Base-by-base conservation (phyloP, 306 rosid genomes). In the Medicago lupulina region DNA sequence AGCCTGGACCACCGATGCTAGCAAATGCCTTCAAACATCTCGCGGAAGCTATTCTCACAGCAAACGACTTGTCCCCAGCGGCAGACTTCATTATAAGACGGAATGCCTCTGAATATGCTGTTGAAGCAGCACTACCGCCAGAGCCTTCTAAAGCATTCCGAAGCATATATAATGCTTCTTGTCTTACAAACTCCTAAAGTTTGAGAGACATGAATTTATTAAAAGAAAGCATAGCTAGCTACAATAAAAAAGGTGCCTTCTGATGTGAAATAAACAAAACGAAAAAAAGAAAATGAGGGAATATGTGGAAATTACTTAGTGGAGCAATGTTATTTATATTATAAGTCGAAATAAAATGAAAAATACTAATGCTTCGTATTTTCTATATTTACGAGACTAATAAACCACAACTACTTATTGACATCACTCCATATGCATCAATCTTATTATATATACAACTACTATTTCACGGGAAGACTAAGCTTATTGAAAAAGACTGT, bases 31-130 rank as follows among this genome's bases (percentile, higher is more conserved):
- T 95, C 75, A 95, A 83, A 83, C 99, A 95, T 88, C 99, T 89
- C 60, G 97, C 97, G 50, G 99, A 96, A 67, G 97, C 97, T 76
- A 95, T 92, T 90, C 97, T 92, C 72, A 92, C 97, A 47, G 91
- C 84, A 88, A 90, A 92, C 28, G 97, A 92, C 85, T 92, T 95
- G 84, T 95, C 99, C 79, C 88, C 96, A 60, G 89, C 73, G 25
- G 93, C 89, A 79, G 86, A 86, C 78, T 91, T 90, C 85, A 83
- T 86, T 76, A 92, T 88, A 76, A 95, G 85, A 76, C 97, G 99
- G 73, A 79, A 95, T 68, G 97, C 96, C 84, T 92, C 99, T 5
- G 93, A 67, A 76, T 92, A 95, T 36, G 97, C 99, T 83, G 97
- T 71, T 85, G 96, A 82, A 77, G 92, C 87, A 58, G 93, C 97